These are phyloP conservation scores for Mycena pura DNA, from an alignment of 768 basidiomycete species.

Conservation along the genomic window DNA sequence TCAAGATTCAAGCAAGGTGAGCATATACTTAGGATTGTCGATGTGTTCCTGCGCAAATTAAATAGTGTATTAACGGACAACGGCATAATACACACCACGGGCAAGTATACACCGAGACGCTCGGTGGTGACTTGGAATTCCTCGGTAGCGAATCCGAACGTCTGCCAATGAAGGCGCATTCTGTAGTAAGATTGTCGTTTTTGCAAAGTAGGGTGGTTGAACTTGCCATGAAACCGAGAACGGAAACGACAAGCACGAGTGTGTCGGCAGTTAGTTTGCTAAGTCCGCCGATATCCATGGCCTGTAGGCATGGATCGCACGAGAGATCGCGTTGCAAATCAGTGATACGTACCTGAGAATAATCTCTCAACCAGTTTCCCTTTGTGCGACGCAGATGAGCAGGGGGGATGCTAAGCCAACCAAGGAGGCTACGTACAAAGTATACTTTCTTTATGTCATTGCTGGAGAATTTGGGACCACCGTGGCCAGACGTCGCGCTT, in stretches of 20 bases:
- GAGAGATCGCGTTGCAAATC: slow-evolving; percentile 1
- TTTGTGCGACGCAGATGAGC: slow-evolving; percentile 29
- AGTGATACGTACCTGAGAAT: slow-evolving; percentile 55
- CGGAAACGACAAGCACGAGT: slow-evolving; percentile 62
- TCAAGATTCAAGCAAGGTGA: not conserved
- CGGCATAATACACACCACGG: slow-evolving; percentile 63
- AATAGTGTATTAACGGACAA: too few relatives aligned
- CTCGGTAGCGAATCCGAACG: slow-evolving; percentile 67
- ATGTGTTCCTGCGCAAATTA: slow-evolving; percentile 79
- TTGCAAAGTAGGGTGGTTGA: not conserved
- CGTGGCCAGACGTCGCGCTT: slow-evolving; percentile 40
- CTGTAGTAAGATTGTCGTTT: not conserved
- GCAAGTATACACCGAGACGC: slow-evolving; percentile 78
- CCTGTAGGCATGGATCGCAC: slow-evolving; percentile 40
- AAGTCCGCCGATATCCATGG: slow-evolving; percentile 75
- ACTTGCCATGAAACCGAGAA: slow-evolving; percentile 63
- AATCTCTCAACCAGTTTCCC: slow-evolving; percentile 78
- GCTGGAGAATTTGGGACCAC: slow-evolving; percentile 66
- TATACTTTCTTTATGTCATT: slow-evolving; percentile 74
- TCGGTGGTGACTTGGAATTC: slow-evolving; percentile 78
- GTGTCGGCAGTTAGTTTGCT: slow-evolving; percentile 71
- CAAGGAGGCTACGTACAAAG: slow-evolving; percentile 48
- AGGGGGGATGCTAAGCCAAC: not conserved
- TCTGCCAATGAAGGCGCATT: slow-evolving; percentile 44
- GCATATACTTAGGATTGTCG: slow-evolving; percentile 72